Evolutionary conservation across 2,329 filamentous ascomycete genomes (phyloP).

Genomic region (Pseudogymnoascus sp.): DNA sequence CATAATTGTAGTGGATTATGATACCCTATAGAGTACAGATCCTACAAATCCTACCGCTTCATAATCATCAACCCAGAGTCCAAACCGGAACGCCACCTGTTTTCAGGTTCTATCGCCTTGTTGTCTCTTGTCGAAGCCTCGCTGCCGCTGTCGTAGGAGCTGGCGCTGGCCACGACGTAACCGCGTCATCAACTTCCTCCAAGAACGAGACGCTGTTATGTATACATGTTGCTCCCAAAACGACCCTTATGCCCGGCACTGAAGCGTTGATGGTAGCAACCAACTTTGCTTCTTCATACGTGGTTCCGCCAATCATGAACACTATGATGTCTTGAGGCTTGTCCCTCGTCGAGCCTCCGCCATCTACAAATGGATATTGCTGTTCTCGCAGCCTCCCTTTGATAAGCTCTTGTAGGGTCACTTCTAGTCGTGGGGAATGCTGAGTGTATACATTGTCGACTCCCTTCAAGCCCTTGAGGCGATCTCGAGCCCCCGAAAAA

Average conservation of each 20-base stretch:
- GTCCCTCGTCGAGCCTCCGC: conserved; percentile 76
- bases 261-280: conserved; percentile 91
- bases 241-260: conserved; percentile 79
- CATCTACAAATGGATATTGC: conserved; percentile 90
- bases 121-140: conserved; percentile 29
- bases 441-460: conserved; percentile 99
- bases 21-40: conserved; percentile 5
- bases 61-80: conserved; percentile 1
- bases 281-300: conserved; percentile 95
- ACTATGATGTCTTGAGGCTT: conserved; percentile 96
- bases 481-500: conserved; percentile 77
- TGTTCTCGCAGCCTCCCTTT: conserved; percentile 82
- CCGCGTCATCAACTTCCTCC: conserved; percentile 85
- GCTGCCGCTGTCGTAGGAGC: conserved; percentile 29
- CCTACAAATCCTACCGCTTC: conserved; percentile 5
- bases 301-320: conserved; percentile 88
- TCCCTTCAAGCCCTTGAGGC: conserved; percentile 91
- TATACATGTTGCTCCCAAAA: conserved; percentile 79
- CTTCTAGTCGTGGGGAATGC: conserved; percentile 81
- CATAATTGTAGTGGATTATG: conserved; percentile 2
- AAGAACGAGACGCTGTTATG: conserved; percentile 85
- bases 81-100: conserved; percentile 2
- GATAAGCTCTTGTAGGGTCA: conserved; percentile 84
- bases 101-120: conserved; percentile 20
- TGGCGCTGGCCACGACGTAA: conserved; percentile 76